phyloP scores from a whole-genome alignment of 257 asterid genomes.

The Gentiana macrophylla region DNA sequence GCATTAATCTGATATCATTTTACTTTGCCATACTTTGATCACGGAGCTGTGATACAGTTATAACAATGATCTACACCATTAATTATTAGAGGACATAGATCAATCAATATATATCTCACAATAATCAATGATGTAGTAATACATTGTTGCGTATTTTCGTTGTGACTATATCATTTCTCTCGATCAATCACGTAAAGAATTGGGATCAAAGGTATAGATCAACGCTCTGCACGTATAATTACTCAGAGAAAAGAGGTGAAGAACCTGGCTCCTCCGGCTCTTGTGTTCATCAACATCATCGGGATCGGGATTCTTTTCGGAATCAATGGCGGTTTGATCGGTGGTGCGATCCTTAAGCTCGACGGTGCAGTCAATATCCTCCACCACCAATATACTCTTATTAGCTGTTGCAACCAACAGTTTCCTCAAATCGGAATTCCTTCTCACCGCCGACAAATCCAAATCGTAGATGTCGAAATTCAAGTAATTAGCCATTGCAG shows the following conservation, averaged over 20 bases:
- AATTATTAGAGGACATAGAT: no score
- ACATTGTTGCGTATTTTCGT: no score
- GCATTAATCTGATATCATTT: no score
- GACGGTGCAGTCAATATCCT: conserved; percentile 59
- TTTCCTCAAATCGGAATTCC: conserved; percentile 43
- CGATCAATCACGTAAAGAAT: no score
- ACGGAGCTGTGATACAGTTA: no score
- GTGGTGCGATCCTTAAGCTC: conserved; percentile 40
- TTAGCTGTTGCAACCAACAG: conserved; percentile 39
- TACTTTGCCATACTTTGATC: no score
- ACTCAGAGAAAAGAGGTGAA: background rate
- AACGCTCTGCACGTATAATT: no score
- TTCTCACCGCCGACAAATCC: conserved; percentile 43
- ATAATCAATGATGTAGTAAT: no score
- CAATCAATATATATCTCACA: no score
- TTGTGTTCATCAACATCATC: conserved; percentile 5
- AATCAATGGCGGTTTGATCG: conserved; percentile 4
- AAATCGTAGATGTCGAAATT: conserved; percentile 59
- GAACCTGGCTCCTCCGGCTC: conserved; percentile 20
- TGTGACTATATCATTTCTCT: no score
- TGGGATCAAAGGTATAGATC: no score
- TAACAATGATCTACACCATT: no score
- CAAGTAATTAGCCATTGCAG: conserved; percentile 67
- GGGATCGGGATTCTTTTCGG: background rate
- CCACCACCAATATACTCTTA: conserved; percentile 52